Evolutionary conservation across 2,329 filamentous ascomycete species (phyloP), one percentile per base, ranked within the genome.

Genomic region (Fusarium nelsonii): DNA sequence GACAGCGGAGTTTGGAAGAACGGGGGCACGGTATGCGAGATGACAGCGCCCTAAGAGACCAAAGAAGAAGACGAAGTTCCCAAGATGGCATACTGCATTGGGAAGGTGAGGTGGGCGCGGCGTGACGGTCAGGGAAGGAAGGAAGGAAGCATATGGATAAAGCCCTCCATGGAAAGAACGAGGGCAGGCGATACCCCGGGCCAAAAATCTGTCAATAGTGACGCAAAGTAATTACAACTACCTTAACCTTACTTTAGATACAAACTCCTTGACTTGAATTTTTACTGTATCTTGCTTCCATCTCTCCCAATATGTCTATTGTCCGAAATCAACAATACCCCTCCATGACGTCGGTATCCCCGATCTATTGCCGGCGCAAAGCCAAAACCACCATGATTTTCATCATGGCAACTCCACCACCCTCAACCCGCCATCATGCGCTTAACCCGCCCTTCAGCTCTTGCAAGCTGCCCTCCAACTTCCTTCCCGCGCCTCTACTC

Each of bases 131-230:
- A 26, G 20, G 20, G 15, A 54, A 45, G 37, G 51, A 43, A 63
- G 57, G 54, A 65, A 51, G 55, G 45, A 59, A 46, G 59, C 51
- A 51, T 32, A 44, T 63, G 55, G 55, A 68, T 53, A 67, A 65
- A 63, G 62, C 62, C 68, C 71, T 72, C 67, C 28, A 61, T 23
- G 23, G 23, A 23, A n/a, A 30, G 51, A 58, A 64, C 50, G 69
- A 71, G 70, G 73, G 70, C 63, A 72, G 72, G 67, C 72, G 72
- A 74, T 74, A 74, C 72, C 72, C 62, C 39, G 54, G 61, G 53
- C 52, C 69, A 70, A 71, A 64, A 71, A 57, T 44, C 41, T 52
- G 40, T 58, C 41, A 34, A 58, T 44, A 52, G 60, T 59, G 60
- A 48, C 63, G 20, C 45, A 60, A 57, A 58, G 53, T 52, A 70